phyloP scores from a whole-genome alignment of 805 yeast genomes.

The Kluyveromyces siamensis region DNA sequence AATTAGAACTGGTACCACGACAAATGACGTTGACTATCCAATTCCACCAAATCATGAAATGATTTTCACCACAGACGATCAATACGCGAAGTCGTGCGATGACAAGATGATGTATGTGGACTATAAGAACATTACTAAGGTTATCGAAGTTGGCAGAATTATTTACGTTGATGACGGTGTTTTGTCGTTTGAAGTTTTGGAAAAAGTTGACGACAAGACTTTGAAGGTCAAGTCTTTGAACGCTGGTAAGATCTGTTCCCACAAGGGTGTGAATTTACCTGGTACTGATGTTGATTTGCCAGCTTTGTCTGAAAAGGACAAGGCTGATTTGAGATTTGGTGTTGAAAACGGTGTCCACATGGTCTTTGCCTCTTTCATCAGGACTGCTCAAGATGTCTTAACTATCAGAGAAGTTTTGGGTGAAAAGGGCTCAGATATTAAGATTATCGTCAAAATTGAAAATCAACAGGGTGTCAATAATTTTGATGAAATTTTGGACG shows the following conservation, averaged over 20 bases:
- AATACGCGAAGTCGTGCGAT: conserved; percentile 61
- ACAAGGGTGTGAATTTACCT: conserved; percentile 99
- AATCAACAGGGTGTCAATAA: conserved; percentile 99
- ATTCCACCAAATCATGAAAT: conserved; percentile 80
- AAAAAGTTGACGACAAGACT: conserved; percentile 70
- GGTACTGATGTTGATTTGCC: conserved; percentile 98
- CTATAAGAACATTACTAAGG: conserved; percentile 94
- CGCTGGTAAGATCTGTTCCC: conserved; percentile 92
- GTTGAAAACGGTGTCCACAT: conserved; percentile 96
- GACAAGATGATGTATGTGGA: conserved; percentile 82
- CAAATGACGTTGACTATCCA: conserved; percentile 70
- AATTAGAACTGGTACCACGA: conserved; percentile 96
- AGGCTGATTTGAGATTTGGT: conserved; percentile 86
- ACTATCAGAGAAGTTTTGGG: conserved; percentile 92
- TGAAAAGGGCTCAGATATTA: conserved; percentile 92
- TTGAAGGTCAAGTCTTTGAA: conserved; percentile 83
- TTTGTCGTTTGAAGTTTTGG: conserved; percentile 83
- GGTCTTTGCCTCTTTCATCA: conserved; percentile 97
- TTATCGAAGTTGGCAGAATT: conserved; percentile 76
- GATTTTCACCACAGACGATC: conserved; percentile 87
- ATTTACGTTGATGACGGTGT: conserved; percentile 98
- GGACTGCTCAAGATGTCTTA: conserved; percentile 83
- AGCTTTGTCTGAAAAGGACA: conserved; percentile 94
- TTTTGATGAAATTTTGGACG: conserved; percentile 90
- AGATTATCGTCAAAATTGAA: conserved; percentile 96